Evolutionary conservation across 495 filamentous ascomycete species (phyloP), one percentile per base, ranked within the genome.

Genomic region (Podospora pseudoanserina): DNA sequence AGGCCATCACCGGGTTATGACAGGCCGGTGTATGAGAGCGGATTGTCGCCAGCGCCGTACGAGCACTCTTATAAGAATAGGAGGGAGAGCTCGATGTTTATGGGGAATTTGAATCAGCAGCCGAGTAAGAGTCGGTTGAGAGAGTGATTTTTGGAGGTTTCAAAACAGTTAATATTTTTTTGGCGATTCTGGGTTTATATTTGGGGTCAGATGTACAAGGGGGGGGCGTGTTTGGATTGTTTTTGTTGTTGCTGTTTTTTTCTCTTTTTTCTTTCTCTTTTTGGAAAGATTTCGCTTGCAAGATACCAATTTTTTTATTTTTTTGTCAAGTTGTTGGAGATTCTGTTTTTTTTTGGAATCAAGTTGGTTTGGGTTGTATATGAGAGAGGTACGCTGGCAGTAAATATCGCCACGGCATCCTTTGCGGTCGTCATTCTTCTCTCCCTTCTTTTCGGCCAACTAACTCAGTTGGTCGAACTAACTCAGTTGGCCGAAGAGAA

Each of bases 51-150:
- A 18, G 78, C 79, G 2, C 75, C 77, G 27, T 81, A 82, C 58
- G 80, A 84, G 62, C 77, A 76, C 60, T 76, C 77, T 32, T 81
- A 79, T 61, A 79, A 78, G 62, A 73, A 65, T 63, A 76, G 80
- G 39, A 76, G 82, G 54, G 82, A 84, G 70, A 84, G 82, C 69
- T 39, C 75, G 20, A 82, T 84, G 78, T 80, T 82, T 60, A 80
- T 82, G 79, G 79, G 78, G 20, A 79, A 74, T 7, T 75, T 83
- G 63, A 81, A 71, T 67, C 79, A 82, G 26, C 80, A 82, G 70
- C 73, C 75, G 30, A 80, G 79, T 4, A 83, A 79, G 73, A 82
- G 82, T 63, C 81, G 79, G 5, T 61, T 84, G 18, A 75, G 82
- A 15, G 82, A 84, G 49, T 60, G 18, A 15, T 18, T 49, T n/a